Evolutionary conservation across 768 basidiomycete species (phyloP).

Genomic region (Agaricus sinodeliciosus): DNA sequence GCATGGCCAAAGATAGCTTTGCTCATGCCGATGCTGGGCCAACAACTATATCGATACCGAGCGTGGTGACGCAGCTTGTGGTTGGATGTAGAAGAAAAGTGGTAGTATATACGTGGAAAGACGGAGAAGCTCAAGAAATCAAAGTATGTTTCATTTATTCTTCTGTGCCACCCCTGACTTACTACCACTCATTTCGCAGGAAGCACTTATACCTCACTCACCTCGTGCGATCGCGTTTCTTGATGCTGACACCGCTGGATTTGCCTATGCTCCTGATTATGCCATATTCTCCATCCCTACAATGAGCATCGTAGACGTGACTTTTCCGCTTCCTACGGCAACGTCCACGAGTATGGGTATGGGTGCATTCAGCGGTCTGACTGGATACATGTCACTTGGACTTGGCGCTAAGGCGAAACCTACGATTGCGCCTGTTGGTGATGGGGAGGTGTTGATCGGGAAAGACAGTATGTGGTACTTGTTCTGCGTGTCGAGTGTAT

Average conservation of each 20-base stretch:
- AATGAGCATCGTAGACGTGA: conserved; percentile 50
- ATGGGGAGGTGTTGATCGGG: conserved; percentile 61
- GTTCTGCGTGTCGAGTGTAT: background rate
- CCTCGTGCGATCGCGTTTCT: conserved; percentile 81
- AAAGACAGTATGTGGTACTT: conserved; percentile 65
- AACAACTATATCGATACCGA: conserved; percentile 44
- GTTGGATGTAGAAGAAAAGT: conserved; percentile 84
- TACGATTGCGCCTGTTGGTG: conserved; percentile 44
- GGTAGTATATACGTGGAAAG: conserved; percentile 81
- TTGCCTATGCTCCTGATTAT: conserved; percentile 79
- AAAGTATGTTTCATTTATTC: conserved; percentile 40
- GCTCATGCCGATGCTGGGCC: background rate
- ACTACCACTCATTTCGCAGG: conserved; percentile 34
- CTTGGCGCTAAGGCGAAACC: conserved; percentile 72
- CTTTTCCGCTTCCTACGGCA: conserved; percentile 39
- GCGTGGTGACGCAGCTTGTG: conserved; percentile 67
- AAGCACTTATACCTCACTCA: conserved; percentile 80
- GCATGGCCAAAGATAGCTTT: background rate
- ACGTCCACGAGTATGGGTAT: conserved; percentile 41
- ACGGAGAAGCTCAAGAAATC: conserved; percentile 69
- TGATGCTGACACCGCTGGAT: conserved; percentile 50
- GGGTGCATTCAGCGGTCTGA: conserved; percentile 73
- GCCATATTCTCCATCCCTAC: conserved; percentile 64
- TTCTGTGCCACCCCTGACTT: background rate
- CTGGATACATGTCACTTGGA: conserved; percentile 82